phyloP scores from a whole-genome alignment of 768 basidiomycete species.

The Boletus sensibilis region DNA sequence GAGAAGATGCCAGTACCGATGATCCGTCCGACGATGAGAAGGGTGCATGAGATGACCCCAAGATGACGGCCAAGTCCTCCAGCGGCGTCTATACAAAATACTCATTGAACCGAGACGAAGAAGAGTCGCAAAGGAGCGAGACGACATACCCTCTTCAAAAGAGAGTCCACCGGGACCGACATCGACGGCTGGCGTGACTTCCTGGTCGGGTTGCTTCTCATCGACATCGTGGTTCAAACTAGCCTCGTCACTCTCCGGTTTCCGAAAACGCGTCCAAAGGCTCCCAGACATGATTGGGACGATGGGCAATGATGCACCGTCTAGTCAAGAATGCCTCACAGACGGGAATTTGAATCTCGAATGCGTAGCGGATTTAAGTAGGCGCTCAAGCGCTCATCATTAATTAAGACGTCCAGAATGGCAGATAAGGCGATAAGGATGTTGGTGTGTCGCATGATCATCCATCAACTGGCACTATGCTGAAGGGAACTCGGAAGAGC shows the following conservation, averaged over 20 bases:
- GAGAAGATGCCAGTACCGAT: constrained; percentile 67
- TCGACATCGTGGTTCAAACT: not conserved
- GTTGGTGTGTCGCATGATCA: no score
- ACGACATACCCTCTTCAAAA: constrained; percentile 46
- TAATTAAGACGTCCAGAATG: no score
- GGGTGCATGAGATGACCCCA: constrained; percentile 55
- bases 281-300: constrained; percentile 7
- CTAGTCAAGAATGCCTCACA: not conserved
- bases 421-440: not conserved
- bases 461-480: no score
- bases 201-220: not conserved
- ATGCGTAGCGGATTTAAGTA: constrained; percentile 1
- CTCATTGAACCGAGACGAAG: not conserved
- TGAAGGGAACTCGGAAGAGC: no score
- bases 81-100: constrained; percentile 38
- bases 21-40: constrained; percentile 56
- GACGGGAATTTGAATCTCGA: not conserved
- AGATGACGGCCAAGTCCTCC: constrained; percentile 60
- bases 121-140: not conserved
- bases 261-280: constrained; percentile 4
- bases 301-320: not conserved
- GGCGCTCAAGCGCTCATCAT: no score
- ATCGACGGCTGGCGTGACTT: constrained; percentile 12
- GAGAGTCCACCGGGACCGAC: constrained; percentile 44
- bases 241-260: not conserved